Evolutionary conservation across 371 early-diverging fungal species (phyloP), one percentile per base, ranked within the genome.

Genomic region (Mortierella sp.): DNA sequence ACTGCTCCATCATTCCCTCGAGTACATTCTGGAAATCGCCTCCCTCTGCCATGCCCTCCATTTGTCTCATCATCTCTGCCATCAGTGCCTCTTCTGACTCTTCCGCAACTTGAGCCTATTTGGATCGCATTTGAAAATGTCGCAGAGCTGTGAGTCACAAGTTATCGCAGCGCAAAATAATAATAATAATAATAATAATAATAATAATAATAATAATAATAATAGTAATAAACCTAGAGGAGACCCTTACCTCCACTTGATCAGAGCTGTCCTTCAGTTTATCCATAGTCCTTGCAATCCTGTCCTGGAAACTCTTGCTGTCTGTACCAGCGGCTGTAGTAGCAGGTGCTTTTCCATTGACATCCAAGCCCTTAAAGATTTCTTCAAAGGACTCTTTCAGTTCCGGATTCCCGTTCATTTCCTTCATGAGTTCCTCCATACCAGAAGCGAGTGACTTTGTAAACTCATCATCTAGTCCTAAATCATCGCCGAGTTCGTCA

Each of bases 61-160:
- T 91, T 73, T 97, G 96, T 67, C 90, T 92, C 94, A 97, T 94
- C 88, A 97, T 90, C 71, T 96, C 93, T 19, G 93, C 92, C 92
- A 96, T 90, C 65, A 94, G 85, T n/a, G 89, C 92, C 70, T 93
- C 95, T 58, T 88, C 91, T 7, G 74, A 74, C 28, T 89, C 91
- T 41, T 90, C 91, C 24, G 88, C 88, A 36, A 89, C 88, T 33
- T 92, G 88, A 24, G 92, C 88, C 87, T 93, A 77, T n/a, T 4
- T 36, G 6, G 36, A 36, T 36, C 36, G 5, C 36, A 16, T 28
- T n/a, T 21, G 38, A 43, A 40, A 32, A 47, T 53, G 62, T 52
- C 58, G 45, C 9, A 33, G n/a, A 19, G 33, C 4, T 16, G 38
- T 28, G 38, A 33, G n/a, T 55, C 24, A 16, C 19, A 47, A 47